Conservation (phyloP, 495 filamentous ascomycete species). For the Pseudotulostoma volvatum region DNA sequence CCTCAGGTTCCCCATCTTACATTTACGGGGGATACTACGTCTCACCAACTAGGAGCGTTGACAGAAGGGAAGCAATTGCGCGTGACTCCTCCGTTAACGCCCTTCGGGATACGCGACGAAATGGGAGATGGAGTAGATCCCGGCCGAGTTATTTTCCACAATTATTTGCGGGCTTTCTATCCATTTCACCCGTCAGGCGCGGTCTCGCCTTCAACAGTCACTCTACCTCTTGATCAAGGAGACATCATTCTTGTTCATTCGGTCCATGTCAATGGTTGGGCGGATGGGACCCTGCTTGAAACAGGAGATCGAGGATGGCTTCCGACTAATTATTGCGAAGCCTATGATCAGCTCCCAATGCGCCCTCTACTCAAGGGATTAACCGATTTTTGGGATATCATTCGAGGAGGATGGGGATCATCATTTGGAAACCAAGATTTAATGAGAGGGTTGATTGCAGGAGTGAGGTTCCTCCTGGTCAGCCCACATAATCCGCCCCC, state of each 20-base stretch:
- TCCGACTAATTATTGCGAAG: conserved; percentile 95
- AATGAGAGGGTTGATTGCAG: conserved; percentile 82
- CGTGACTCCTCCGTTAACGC: conserved; percentile 61
- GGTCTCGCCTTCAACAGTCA: conserved; percentile 61
- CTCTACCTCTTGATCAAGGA: conserved; percentile 71
- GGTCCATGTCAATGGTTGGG: conserved; percentile 97
- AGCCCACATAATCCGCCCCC: conserved; percentile 23
- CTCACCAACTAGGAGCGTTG: conserved; percentile 18
- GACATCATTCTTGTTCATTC: conserved; percentile 93
- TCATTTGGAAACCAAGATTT: conserved; percentile 76
- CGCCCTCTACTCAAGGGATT: conserved; percentile 70
- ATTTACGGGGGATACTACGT: conserved; percentile 20
- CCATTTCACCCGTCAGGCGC: conserved; percentile 69
- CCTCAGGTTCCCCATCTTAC: conserved; percentile 11
- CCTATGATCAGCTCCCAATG: conserved; percentile 78
- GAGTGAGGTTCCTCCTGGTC: conserved; percentile 80
- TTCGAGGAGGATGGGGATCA: conserved; percentile 48
- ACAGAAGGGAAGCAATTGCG: conserved; percentile 20
- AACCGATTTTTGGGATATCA: conserved; percentile 83
- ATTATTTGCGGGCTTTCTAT: conserved; percentile 91
- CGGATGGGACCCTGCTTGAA: conserved; percentile 84
- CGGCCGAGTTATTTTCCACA: conserved; percentile 61
- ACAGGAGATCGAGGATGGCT: conserved; percentile 89
- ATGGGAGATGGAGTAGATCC: conserved; percentile 30
- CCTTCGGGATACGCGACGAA: conserved; percentile 40